Evolutionary conservation across 164 flowering plant genomes (phyloP), one percentile per base, ranked within the genome.

Genomic region (Macadamia tetraphylla): DNA sequence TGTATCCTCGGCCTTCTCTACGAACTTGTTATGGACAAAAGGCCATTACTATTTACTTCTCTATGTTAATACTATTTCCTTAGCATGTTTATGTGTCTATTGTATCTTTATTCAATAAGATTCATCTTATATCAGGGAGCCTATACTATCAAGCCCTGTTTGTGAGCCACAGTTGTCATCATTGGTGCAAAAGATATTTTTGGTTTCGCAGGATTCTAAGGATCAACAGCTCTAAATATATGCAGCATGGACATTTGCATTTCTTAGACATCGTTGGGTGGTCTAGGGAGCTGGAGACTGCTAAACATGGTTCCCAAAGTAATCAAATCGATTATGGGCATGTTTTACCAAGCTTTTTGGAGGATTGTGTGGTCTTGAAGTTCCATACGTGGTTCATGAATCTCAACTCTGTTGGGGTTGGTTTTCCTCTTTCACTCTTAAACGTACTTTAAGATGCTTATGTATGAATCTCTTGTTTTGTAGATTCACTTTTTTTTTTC

Each of bases 211-310:
- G 75, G 81, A 84, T 76, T 73, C 90, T 55, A 81, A 85, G 67
- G 86, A 85, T 62, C 80, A 59, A 60, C 88, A 84, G 70, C 73
- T 85, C 68, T 89, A 83, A 81, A 86, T 80, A 17, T 77, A 83
- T 87, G 96, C 98, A 7, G 84, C 99, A 64, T 95, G 99, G 98
- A 87, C 97, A 69, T 55, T 89, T 70, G 86, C 96, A 53, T 86
- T 92, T 78, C 97, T 95, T 69, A 78, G 88, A 71, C 72, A 87
- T 74, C 78, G 62, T 61, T 65, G 86, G 71, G 23, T 81, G 83
- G 80, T 82, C 85, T 44, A 75, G 80, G 70, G 84, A 87, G 63
- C 58, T 62, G 67, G 69, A 52, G 23, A 70, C 67, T 62, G 53
- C 67, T 32, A 80, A 72, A 3, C 72, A 66, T 72, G 44, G 57